phyloP scores from a whole-genome alignment of 148 eudicot species.

The Tetragonia tetragonoides region DNA sequence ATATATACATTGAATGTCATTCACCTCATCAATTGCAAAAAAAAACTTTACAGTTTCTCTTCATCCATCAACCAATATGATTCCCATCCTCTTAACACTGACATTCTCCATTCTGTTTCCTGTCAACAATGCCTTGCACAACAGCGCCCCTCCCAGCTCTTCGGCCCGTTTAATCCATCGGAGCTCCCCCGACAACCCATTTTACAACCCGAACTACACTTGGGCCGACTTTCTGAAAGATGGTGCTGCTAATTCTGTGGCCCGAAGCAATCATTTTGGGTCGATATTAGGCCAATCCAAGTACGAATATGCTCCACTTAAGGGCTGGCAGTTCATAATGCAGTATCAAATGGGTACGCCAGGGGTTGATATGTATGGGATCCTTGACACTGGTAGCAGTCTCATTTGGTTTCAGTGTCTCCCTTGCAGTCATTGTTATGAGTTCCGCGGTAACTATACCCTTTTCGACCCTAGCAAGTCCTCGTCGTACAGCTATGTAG shows the following conservation, averaged over 20 bases:
- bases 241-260: not conserved
- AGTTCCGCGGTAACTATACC: not conserved
- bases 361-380: not conserved
- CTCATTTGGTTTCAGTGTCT: slow-evolving; percentile 4
- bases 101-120: no score
- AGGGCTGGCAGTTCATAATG: not conserved
- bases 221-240: not conserved
- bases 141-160: not conserved
- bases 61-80: no score
- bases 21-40: no score
- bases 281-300: not conserved
- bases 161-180: slow-evolving; percentile 11
- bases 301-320: not conserved
- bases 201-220: slow-evolving; percentile 3
- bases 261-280: not conserved
- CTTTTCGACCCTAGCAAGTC: not conserved
- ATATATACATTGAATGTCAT: no score
- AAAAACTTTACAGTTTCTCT: no score
- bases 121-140: no score
- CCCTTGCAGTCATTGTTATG: not conserved
- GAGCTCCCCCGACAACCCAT: not conserved
- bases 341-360: slow-evolving; percentile 3
- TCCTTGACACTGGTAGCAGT: slow-evolving; percentile 1
- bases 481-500: not conserved
- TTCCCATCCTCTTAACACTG: no score